Conservation (phyloP, 2,329 filamentous ascomycete genomes). For the Microcyclospora tardicrescens region DNA sequence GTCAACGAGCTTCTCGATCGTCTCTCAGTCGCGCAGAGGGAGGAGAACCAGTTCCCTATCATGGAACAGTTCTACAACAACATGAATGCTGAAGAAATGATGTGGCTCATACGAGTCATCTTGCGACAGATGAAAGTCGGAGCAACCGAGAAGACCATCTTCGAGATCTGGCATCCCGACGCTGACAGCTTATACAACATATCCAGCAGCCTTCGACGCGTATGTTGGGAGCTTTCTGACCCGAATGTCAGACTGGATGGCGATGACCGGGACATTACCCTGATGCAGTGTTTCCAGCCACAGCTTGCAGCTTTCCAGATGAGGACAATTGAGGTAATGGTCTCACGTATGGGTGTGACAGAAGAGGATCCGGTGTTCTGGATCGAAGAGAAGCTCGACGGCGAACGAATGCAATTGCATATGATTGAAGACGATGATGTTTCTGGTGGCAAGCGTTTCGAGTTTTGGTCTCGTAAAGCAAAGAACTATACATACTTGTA, state of each 20-base stretch:
- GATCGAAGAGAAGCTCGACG: constrained; percentile 97
- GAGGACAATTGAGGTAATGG: constrained; percentile 67
- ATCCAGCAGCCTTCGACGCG: constrained; percentile 74
- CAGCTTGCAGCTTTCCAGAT: constrained; percentile 89
- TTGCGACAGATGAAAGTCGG: constrained; percentile 63
- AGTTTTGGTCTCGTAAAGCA: constrained; percentile 89
- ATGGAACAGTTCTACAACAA: constrained; percentile 71
- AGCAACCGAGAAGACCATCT: constrained; percentile 77
- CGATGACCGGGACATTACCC: constrained; percentile 57
- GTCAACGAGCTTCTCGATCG: constrained; percentile 78
- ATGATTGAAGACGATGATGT: constrained; percentile 59
- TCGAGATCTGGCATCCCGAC: constrained; percentile 50
- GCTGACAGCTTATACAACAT: constrained; percentile 59
- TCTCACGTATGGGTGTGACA: constrained; percentile 51
- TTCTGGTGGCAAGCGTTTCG: constrained; percentile 60
- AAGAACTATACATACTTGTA: constrained; percentile 96
- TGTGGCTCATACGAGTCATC: constrained; percentile 91
- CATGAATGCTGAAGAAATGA: constrained; percentile 88
- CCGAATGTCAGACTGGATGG: constrained; percentile 58
- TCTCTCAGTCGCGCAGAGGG: constrained; percentile 60
- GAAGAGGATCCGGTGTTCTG: constrained; percentile 69
- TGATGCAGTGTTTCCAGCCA: constrained; percentile 95
- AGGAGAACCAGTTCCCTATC: constrained; percentile 72
- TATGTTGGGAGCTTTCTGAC: constrained; percentile 88
- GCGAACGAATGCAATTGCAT: constrained; percentile 93